Conservation (phyloP, 2,329 filamentous ascomycete genomes). For the Diaporthe citrichinensis region DNA sequence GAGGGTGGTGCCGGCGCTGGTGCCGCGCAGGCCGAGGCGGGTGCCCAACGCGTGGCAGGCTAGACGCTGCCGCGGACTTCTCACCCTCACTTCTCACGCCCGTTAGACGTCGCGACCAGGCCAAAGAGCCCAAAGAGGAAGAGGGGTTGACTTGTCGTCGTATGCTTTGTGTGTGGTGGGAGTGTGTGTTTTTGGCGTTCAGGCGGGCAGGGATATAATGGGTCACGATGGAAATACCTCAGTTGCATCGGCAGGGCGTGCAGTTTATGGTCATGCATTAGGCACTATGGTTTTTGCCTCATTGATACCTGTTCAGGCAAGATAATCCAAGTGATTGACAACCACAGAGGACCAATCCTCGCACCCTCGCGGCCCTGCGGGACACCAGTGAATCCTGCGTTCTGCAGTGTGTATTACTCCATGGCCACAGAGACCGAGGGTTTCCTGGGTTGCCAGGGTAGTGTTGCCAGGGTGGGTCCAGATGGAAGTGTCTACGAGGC, state of each 20-base stretch:
- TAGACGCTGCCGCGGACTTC: constrained; percentile 3
- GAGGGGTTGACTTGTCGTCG: neutral
- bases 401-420: neutral
- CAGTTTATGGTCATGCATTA: constrained; percentile 35
- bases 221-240: constrained; percentile 34
- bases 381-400: neutral
- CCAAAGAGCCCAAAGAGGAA: neutral
- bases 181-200: constrained; percentile 23
- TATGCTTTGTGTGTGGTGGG: neutral
- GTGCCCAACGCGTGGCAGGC: constrained; percentile 16
- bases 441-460: neutral
- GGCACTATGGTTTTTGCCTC: constrained; percentile 28
- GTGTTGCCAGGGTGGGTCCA: neutral
- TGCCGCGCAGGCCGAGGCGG: constrained; percentile 16
- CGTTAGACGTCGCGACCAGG: neutral
- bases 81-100: neutral
- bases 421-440: neutral
- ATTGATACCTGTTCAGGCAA: constrained; percentile 31
- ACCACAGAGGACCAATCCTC: neutral
- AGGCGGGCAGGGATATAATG: constrained; percentile 28
- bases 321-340: constrained; percentile 32
- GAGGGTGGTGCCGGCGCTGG: constrained; percentile 46
- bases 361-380: too few species aligned
- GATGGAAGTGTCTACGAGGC: neutral
- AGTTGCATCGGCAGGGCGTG: constrained; percentile 34